phyloP scores from a whole-genome alignment of 345 rosid species.

The Sonneratia caseolaris region DNA sequence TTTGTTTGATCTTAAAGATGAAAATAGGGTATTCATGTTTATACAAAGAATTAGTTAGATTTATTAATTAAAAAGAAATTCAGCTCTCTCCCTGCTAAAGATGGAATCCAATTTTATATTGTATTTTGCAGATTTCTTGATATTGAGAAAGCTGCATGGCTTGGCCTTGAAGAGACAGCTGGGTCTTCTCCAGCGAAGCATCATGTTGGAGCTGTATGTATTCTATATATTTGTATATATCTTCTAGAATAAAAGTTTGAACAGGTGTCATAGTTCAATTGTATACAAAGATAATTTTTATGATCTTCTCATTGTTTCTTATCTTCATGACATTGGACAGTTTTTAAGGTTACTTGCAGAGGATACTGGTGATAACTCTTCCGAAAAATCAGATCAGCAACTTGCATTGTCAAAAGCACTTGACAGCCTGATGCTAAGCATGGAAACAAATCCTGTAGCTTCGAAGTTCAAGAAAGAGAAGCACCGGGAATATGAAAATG shows the following conservation, averaged over 20 bases:
- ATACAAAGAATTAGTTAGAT: background rate
- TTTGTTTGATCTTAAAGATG: background rate
- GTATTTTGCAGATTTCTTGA: slow-evolving; percentile 46
- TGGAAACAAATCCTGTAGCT: slow-evolving; percentile 44
- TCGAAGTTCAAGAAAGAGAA: slow-evolving; percentile 55
- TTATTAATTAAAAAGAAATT: background rate
- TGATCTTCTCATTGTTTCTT: background rate
- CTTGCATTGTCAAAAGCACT: slow-evolving; percentile 66
- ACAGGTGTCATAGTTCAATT: background rate
- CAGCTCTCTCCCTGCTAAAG: background rate
- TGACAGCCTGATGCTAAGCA: slow-evolving; percentile 43
- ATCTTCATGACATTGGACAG: slow-evolving; percentile 19
- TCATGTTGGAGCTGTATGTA: slow-evolving; percentile 81
- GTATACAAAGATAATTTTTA: background rate
- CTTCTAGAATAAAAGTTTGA: background rate
- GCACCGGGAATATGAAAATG: slow-evolving; percentile 59
- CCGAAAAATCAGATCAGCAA: slow-evolving; percentile 43
- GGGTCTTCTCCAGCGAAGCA: slow-evolving; percentile 61
- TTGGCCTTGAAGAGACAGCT: slow-evolving; percentile 82
- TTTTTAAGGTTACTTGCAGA: slow-evolving; percentile 75
- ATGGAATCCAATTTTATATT: background rate
- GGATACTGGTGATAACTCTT: slow-evolving; percentile 42
- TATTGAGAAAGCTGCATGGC: slow-evolving; percentile 67
- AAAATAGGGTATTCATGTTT: background rate
- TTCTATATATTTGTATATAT: background rate